Base-by-base conservation (phyloP, 192 early-diverging fungal genomes). In the Coemansia sp. region DNA sequence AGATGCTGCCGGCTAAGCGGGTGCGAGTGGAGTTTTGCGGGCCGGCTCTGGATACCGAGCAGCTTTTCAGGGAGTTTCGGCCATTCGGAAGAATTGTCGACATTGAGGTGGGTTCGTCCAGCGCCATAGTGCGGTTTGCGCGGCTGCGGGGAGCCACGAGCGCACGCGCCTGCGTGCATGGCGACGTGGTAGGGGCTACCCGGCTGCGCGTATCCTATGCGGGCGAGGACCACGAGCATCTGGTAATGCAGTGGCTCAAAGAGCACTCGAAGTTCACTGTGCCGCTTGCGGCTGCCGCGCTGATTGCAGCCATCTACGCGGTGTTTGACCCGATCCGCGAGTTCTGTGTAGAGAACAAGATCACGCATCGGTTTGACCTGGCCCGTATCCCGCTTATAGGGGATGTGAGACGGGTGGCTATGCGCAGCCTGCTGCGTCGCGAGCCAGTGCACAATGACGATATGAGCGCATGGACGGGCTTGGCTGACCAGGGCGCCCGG, bases 131-230 rank as follows among this genome's bases (percentile, higher is more conserved):
- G 52, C 84, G 90, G 53, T 98, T 88, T 62, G 74, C 83, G 28
- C 69, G 80, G 40, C 81, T 89, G 58, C 85, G 91, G 6, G 76
- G 86, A 0, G 93, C 96, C n/a, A 90, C 94, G 1, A 88, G 88
- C 51, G 96, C 96, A 5, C 83, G 88, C 30, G 93, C 92, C 58
- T 98, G 96, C 72, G 71, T 94, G 32, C 89, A 98, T 57, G 92
- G 92, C n/a, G 59, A 86, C 47, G 60, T 79, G 3, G 67, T 97
- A 40, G 81, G 84, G 17, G 81, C 71, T 3, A 91, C 94, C 0
- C 63, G 76, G 28, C 53, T 90, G 23, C 64, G 63, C 28, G 74
- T 88, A 21, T 65, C 77, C 11, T 92, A 85, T 63, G 85, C 88
- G 36, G 65, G 66, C 11, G 61, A 71, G 57, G 46, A 73, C 60